phyloP scores from a whole-genome alignment of 805 yeast genomes.

The Metschnikowia koreensis region DNA sequence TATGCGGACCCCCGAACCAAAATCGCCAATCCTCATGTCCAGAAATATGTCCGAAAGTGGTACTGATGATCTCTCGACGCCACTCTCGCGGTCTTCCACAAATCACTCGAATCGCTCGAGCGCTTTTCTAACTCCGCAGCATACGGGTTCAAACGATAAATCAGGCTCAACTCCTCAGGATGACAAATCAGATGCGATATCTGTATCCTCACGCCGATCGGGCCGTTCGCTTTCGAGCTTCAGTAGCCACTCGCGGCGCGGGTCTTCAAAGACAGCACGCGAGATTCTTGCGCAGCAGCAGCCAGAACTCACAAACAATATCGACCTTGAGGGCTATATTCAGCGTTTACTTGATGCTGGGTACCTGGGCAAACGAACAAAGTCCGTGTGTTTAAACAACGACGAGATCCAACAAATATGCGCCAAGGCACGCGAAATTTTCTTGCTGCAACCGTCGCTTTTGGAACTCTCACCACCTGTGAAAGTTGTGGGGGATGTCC shows the following conservation, averaged over 20 bases:
- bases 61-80: conserved; percentile 17
- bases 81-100: conserved; percentile 22
- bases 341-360: conserved; percentile 94
- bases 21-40: conserved; percentile 66
- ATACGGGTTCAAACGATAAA: conserved; percentile 14
- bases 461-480: conserved; percentile 85
- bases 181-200: conserved; percentile 19
- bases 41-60: conserved; percentile 43
- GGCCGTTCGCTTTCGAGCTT: conserved; percentile 19
- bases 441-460: conserved; percentile 85
- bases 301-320: conserved; percentile 16
- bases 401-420: conserved; percentile 82
- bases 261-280: conserved; percentile 11
- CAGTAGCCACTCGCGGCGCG: conserved; percentile 15
- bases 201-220: conserved; percentile 15
- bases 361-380: conserved; percentile 90
- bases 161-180: conserved; percentile 9
- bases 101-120: conserved; percentile 17
- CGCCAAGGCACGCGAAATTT: conserved; percentile 82
- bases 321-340: conserved; percentile 80
- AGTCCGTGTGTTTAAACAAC: conserved; percentile 82
- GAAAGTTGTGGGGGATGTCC: conserved; percentile 90
- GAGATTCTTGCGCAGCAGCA: conserved; percentile 15
- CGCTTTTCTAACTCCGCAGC: conserved; percentile 17
- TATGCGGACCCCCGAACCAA: conserved; percentile 66